phyloP scores from a whole-genome alignment of 345 rosid genomes.

The Citrus unshiu region DNA sequence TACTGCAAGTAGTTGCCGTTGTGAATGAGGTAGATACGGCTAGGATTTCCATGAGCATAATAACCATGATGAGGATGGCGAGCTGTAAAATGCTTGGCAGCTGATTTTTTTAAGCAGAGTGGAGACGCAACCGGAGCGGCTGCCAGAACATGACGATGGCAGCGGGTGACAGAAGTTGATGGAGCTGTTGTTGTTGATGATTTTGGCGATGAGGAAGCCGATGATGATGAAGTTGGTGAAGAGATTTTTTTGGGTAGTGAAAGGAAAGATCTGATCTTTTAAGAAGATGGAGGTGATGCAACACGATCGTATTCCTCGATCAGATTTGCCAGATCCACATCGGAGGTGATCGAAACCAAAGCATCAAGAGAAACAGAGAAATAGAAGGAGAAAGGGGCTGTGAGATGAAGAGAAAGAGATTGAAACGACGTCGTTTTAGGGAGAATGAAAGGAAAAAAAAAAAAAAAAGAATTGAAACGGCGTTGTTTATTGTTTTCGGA shows the following conservation, averaged over 20 bases:
- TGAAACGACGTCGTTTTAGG: too few relatives aligned
- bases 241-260: conserved; percentile 38
- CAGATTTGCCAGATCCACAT: conserved; percentile 81
- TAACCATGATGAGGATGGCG: too few relatives aligned
- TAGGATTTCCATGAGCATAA: too few relatives aligned
- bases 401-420: too few relatives aligned
- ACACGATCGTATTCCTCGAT: conserved; percentile 84
- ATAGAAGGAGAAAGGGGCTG: too few relatives aligned
- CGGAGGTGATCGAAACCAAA: conserved; percentile 69
- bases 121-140: conserved; percentile 10
- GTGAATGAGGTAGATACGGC: too few relatives aligned
- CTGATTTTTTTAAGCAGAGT: conserved; percentile 29
- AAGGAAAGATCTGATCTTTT: conserved; percentile 83
- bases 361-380: conserved; percentile 45
- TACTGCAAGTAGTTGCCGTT: too few relatives aligned
- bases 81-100: conserved; percentile 16
- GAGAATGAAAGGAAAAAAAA: too few relatives aligned
- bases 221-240: conserved; percentile 27
- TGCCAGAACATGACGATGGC: conserved; percentile 18
- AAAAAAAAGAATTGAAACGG: too few relatives aligned
- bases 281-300: conserved; percentile 28
- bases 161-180: conserved; percentile 19
- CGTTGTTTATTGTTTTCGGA: too few relatives aligned
- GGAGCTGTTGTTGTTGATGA: conserved; percentile 15
- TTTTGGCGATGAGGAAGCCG: conserved; percentile 41